phyloP scores from a whole-genome alignment of 768 basidiomycete species.

The Cyclocybe aegerita region DNA sequence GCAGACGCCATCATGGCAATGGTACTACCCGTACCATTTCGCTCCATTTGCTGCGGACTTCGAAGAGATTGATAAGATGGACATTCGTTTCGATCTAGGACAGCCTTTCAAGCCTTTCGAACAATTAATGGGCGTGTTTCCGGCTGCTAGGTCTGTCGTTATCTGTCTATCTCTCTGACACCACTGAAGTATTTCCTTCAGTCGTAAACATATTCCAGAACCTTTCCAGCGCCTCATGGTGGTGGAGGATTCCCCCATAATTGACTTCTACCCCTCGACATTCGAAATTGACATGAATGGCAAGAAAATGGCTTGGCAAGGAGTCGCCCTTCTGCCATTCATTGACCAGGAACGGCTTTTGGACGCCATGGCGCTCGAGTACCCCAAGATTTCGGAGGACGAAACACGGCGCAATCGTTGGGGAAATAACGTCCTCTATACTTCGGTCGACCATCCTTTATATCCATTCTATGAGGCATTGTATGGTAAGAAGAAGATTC shows the following conservation, averaged over 20 bases:
- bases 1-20: slow-evolving; percentile 93
- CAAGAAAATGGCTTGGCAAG: slow-evolving; percentile 99
- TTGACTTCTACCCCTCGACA: slow-evolving; percentile 90
- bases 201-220: slow-evolving; percentile 85
- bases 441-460: slow-evolving; percentile 79
- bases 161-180: background rate
- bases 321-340: slow-evolving; percentile 94
- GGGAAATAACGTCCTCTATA: slow-evolving; percentile 83
- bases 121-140: slow-evolving; percentile 98
- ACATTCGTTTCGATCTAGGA: slow-evolving; percentile 77
- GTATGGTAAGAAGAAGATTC: slow-evolving; percentile 85
- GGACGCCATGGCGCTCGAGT: slow-evolving; percentile 73
- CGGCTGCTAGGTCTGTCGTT: slow-evolving; percentile 62
- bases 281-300: slow-evolving; percentile 99
- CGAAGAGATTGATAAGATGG: slow-evolving; percentile 70
- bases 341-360: slow-evolving; percentile 85
- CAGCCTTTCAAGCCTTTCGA: slow-evolving; percentile 96
- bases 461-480: slow-evolving; percentile 87
- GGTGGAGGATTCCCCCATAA: slow-evolving; percentile 84
- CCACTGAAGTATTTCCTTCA: slow-evolving; percentile 27
- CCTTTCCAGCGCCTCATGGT: slow-evolving; percentile 89
- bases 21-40: slow-evolving; percentile 99
- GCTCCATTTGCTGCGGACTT: slow-evolving; percentile 98
- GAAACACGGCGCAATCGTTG: slow-evolving; percentile 83
- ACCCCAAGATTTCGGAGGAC: slow-evolving; percentile 71